Evolutionary conservation across 1,139 yeast species (phyloP), one percentile per base, ranked within the genome.

Genomic region (Pichia sp.): DNA sequence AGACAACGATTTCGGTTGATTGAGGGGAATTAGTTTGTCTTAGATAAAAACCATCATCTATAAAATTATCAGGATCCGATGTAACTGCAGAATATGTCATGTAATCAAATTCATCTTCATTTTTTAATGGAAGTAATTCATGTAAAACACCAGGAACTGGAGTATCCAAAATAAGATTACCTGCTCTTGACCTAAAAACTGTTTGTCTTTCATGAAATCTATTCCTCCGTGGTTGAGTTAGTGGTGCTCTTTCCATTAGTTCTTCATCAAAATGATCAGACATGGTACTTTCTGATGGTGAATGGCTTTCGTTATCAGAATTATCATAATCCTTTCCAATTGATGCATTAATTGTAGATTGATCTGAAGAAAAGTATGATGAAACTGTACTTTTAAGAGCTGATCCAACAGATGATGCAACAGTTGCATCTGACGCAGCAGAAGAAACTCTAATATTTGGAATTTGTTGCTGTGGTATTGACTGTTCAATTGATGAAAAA

Each of bases 81-180:
- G 97, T 90, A 63, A 95, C 87, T 0, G 97, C 97, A 0, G 96
- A 86, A 65, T 90, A 89, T 54, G 96, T 80, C 96, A 92, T 89
- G 66, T 86, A 87, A 11, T 92, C 83, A 63, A 87, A 92, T 65
- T 92, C 98, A 46, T 94, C 96, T 42, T 86, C 82, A 58, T 88
- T 95, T 40, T 60, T 62, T 31, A 53, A 46, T 2, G 63, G 66
- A 36, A 60, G 48, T 50, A 61, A 61, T 53, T 85, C 83, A 58
- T 72, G 60, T 79, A 92, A 73, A 54, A 90, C 92, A 27, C 87
- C 81, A 3, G 98, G 97, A 43, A 92, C 84, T 2, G 97, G 96
- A 59, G 94, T 90, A 62, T 90, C 97, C 53, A 92, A 74, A 6
- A 89, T 89, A 62, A 92, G 76, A 47, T 66, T 63, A 50, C 69